These are phyloP conservation scores for Silene conica DNA, from an alignment of 148 eudicot species.

Conservation along the genomic window DNA sequence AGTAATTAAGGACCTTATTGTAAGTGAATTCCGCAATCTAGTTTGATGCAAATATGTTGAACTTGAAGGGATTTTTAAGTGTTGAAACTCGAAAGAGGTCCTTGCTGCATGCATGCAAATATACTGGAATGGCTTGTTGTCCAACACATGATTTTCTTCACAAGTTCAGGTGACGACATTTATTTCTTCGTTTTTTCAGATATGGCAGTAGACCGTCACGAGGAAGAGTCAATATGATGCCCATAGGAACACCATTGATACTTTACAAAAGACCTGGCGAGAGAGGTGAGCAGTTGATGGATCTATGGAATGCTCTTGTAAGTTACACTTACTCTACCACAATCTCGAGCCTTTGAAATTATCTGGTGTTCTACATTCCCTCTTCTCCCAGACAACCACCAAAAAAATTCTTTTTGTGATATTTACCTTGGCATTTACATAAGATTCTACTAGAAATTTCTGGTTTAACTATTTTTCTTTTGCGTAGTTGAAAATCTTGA, in stretches of 20 bases:
- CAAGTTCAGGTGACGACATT: neutral
- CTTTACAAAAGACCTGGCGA: slow-evolving; percentile 63
- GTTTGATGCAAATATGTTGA: neutral
- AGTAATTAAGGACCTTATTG: neutral
- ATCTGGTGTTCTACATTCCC: too few species aligned
- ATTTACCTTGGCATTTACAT: neutral
- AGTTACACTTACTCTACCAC: slow-evolving; percentile 25
- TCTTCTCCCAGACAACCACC: neutral
- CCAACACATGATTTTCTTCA: neutral
- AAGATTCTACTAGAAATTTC: neutral
- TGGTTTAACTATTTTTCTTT: neutral
- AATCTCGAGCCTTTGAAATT: neutral
- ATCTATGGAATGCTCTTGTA: slow-evolving; percentile 85
- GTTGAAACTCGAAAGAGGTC: neutral
- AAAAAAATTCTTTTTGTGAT: neutral
- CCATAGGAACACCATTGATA: slow-evolving; percentile 75
- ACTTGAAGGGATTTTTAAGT: neutral
- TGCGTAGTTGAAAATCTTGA: neutral
- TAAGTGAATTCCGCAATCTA: neutral
- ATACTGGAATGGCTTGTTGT: neutral
- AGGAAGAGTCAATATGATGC: slow-evolving; percentile 72
- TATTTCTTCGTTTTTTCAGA: slow-evolving; percentile 35
- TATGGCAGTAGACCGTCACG: slow-evolving; percentile 46
- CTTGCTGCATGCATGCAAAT: too few species aligned
- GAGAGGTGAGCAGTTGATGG: slow-evolving; percentile 80